A percentile compares a stretch with the other conserved stretches of the same genome.
These are phyloP conservation scores for Botrytis fabae DNA, from an alignment of 2,329 filamentous ascomycete species.

Conservation along the genomic window DNA sequence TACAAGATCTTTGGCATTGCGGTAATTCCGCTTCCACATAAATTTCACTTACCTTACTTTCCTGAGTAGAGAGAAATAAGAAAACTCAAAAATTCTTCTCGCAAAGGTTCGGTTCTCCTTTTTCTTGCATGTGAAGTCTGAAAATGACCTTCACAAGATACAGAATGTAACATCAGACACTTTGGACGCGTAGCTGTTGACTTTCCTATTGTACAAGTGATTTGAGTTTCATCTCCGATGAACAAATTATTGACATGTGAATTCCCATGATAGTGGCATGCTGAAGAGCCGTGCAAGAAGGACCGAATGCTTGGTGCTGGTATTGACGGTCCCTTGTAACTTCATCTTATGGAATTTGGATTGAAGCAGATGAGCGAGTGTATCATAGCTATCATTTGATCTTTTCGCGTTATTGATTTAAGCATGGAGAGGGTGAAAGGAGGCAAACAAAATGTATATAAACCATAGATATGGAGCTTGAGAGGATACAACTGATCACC, in stretches of 20 bases:
- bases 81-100: background rate
- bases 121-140: background rate
- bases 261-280: background rate
- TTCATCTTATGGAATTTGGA: background rate
- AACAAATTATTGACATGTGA: background rate
- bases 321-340: background rate
- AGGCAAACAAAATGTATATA: background rate
- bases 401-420: background rate
- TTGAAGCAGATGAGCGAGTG: background rate
- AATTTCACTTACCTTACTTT: background rate
- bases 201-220: background rate
- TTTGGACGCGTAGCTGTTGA: background rate
- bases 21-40: background rate
- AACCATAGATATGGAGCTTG: background rate
- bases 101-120: background rate
- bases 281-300: background rate
- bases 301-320: slow-evolving; percentile 1
- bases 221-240: background rate
- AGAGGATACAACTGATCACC: background rate
- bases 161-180: background rate
- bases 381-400: background rate
- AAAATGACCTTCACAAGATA: background rate
- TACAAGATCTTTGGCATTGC: background rate
- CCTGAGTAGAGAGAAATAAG: background rate
- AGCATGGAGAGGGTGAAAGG: no score